These are phyloP conservation scores for Scytalidium sp. DNA, from an alignment of 2,329 filamentous ascomycete genomes.

Conservation along the genomic window DNA sequence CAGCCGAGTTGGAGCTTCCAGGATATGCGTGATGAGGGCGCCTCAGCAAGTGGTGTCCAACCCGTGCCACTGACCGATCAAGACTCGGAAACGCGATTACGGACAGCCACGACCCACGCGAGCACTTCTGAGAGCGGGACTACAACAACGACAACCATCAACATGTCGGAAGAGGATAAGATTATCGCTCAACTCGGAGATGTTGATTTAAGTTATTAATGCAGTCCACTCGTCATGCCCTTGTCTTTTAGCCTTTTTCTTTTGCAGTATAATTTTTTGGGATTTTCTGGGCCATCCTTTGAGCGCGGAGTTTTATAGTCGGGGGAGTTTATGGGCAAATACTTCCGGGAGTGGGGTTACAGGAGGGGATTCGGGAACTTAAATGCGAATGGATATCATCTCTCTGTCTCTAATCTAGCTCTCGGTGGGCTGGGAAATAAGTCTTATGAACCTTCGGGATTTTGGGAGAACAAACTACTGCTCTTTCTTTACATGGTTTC, in stretches of 20 bases:
- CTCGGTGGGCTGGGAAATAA: not conserved
- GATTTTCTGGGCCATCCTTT: not conserved
- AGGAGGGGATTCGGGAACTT: not conserved
- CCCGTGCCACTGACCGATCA: conserved; percentile 15
- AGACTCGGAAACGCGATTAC: conserved; percentile 18
- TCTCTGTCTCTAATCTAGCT: not conserved
- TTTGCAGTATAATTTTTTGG: not conserved
- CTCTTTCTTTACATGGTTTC: not conserved
- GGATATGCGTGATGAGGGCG: conserved; percentile 55
- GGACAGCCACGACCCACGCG: conserved; percentile 19
- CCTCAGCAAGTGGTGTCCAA: conserved; percentile 26
- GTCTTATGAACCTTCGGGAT: not conserved
- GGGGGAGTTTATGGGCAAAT: not conserved
- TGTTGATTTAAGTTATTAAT: conserved; percentile 62
- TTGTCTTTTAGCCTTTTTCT: not conserved
- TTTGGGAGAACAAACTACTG: not conserved
- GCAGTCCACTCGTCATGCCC: not conserved
- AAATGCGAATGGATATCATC: not conserved
- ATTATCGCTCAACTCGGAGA: conserved; percentile 54
- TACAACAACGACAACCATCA: conserved; percentile 32
- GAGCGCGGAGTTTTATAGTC: not conserved
- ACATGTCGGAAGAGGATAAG: conserved; percentile 45
- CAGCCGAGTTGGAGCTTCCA: conserved; percentile 69
- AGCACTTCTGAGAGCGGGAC: conserved; percentile 14
- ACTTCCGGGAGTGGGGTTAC: not conserved